Evolutionary conservation across 148 eudicot genomes (phyloP).

Genomic region (Pharnaceum exiguum): DNA sequence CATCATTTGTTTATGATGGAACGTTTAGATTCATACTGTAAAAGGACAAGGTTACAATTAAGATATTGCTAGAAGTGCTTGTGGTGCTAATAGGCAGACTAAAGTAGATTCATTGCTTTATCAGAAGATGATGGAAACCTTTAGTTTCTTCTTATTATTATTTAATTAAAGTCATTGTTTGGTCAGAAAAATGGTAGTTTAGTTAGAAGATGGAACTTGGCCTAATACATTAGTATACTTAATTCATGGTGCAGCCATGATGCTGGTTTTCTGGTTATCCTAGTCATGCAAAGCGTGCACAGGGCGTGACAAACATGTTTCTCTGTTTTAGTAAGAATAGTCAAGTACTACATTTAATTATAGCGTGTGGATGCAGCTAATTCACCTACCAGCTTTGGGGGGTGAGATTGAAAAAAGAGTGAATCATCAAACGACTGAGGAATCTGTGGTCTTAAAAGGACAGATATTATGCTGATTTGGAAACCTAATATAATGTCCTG

Average conservation of each 20-base stretch:
- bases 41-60: constrained; percentile 1
- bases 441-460: neutral
- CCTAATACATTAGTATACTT: neutral
- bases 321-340: neutral
- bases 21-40: neutral
- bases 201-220: neutral
- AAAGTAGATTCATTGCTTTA: constrained; percentile 10
- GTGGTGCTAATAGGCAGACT: constrained; percentile 10
- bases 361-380: neutral
- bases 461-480: neutral
- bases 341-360: neutral
- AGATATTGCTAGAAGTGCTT: neutral
- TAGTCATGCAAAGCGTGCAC: neutral
- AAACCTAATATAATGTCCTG: neutral
- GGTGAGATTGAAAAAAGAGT: neutral
- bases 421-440: neutral
- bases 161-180: constrained; percentile 9
- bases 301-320: neutral
- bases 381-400: constrained; percentile 13
- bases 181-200: constrained; percentile 14
- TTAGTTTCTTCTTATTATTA: too few species aligned
- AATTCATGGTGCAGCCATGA: neutral
- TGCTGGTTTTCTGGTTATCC: constrained; percentile 1
- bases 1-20: constrained; percentile 3
- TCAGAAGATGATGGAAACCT: neutral